Percentiles rank a stretch among this genome's conserved stretches.
Conservation (phyloP, 2,329 filamentous ascomycete species). For the Microcyclospora tardicrescens region DNA sequence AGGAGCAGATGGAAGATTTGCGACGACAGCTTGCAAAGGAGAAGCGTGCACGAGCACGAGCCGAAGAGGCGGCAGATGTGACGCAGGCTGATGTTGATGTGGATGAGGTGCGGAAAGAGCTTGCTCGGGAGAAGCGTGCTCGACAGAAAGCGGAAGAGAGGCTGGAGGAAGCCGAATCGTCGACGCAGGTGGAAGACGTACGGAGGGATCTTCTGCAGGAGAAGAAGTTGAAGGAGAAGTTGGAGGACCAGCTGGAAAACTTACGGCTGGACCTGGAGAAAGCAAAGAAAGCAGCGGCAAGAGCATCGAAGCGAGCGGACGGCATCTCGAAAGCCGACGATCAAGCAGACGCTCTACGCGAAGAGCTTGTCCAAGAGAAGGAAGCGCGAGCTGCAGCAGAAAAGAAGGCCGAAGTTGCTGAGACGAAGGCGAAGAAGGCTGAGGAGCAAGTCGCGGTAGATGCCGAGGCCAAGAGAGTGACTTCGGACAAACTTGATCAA, state of each 20-base stretch:
- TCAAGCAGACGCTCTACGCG: constrained; percentile 35
- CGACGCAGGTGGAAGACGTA: constrained; percentile 22
- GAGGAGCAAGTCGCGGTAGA: constrained; percentile 45
- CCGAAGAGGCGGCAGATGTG: constrained; percentile 23
- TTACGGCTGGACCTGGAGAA: constrained; percentile 21
- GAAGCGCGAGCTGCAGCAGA: constrained; percentile 40
- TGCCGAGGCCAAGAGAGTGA: constrained; percentile 48
- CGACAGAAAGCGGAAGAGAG: constrained; percentile 22
- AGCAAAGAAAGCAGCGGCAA: constrained; percentile 22
- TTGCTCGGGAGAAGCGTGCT: constrained; percentile 20
- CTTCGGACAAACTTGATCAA: constrained; percentile 57
- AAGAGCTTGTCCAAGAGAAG: constrained; percentile 39
- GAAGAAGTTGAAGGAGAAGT: constrained; percentile 18
- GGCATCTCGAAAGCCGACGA: constrained; percentile 28
- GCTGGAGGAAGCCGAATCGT: constrained; percentile 26
- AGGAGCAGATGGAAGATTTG: constrained; percentile 30
- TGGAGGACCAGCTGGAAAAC: constrained; percentile 25
- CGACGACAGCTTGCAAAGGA: constrained; percentile 35
- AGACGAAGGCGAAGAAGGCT: constrained; percentile 15
- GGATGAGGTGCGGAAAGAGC: constrained; percentile 21
- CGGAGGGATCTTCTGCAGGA: constrained; percentile 21
- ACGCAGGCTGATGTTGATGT: constrained; percentile 20
- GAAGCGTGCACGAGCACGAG: constrained; percentile 32
- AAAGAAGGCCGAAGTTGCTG: constrained; percentile 16
- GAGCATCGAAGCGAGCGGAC: constrained; percentile 29